phyloP scores from a whole-genome alignment of 225 moss, liverwort and hornwort genomes.

The Thuidium tamariscinum region DNA sequence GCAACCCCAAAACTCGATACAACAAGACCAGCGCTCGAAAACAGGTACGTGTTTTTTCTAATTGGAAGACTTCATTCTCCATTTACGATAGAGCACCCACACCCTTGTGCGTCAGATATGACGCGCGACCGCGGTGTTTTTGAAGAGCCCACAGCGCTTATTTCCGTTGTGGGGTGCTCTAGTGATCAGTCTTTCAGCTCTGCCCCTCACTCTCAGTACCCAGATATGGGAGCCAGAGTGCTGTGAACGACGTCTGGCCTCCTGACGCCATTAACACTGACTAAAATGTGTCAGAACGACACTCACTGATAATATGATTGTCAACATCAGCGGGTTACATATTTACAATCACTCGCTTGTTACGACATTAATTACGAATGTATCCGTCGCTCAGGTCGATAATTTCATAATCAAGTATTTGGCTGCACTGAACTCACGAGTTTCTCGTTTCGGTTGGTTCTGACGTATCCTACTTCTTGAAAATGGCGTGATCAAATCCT shows the following conservation, averaged over 20 bases:
- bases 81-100: background rate
- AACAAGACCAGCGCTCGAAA: slow-evolving; percentile 12
- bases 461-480: background rate
- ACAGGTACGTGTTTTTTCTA: background rate
- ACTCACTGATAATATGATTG: background rate
- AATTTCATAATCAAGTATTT: background rate
- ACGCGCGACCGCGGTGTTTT: background rate
- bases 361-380: background rate
- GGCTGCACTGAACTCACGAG: background rate
- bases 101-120: background rate
- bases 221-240: background rate
- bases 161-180: background rate
- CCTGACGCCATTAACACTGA: background rate
- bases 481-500: background rate
- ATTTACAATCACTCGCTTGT: too few relatives aligned
- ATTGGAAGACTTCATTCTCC: background rate
- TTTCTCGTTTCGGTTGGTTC: background rate
- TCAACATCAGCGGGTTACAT: too few relatives aligned
- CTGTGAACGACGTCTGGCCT: background rate
- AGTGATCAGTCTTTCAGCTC: background rate
- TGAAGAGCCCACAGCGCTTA: background rate
- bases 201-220: background rate
- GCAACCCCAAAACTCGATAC: background rate
- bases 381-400: background rate
- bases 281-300: background rate